phyloP scores from a whole-genome alignment of 371 early-diverging fungal species.

The Syncephalastrum contaminatum region DNA sequence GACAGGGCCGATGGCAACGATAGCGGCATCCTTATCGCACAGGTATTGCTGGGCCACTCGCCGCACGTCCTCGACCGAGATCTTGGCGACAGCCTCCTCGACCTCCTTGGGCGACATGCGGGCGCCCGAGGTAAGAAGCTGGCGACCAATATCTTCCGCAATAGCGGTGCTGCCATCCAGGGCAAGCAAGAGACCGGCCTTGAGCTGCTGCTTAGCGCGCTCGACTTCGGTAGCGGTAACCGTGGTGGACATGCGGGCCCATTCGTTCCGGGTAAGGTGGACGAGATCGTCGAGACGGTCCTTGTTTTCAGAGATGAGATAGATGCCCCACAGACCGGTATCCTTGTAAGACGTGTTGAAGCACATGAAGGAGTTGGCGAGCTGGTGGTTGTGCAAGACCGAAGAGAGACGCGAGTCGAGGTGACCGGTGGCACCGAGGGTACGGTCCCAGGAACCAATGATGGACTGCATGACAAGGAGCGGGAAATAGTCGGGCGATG shows the following conservation, averaged over 20 bases:
- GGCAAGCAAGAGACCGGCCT: conserved; percentile 86
- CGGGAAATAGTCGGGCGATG: conserved; percentile 93
- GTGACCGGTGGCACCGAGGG: conserved; percentile 83
- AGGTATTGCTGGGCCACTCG: conserved; percentile 84
- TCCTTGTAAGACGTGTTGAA: conserved; percentile 98
- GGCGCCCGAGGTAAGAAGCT: conserved; percentile 88
- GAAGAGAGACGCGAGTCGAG: conserved; percentile 85
- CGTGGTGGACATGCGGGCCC: conserved; percentile 83
- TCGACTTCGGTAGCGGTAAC: conserved; percentile 94
- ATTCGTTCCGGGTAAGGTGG: conserved; percentile 87
- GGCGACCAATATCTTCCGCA: conserved; percentile 97
- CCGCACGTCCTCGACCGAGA: conserved; percentile 75
- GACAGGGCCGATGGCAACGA: conserved; percentile 91
- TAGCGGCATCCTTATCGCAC: conserved; percentile 79
- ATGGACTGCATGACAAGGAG: conserved; percentile 93
- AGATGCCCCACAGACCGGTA: conserved; percentile 97
- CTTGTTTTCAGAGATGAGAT: conserved; percentile 84
- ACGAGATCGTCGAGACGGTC: conserved; percentile 83
- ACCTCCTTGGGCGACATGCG: conserved; percentile 69
- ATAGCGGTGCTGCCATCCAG: conserved; percentile 93
- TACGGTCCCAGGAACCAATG: conserved; percentile 95
- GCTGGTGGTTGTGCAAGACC: conserved; percentile 75
- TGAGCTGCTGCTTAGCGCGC: conserved; percentile 97
- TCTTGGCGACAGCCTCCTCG: conserved; percentile 32
- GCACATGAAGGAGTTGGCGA: conserved; percentile 97